A percentile compares a stretch with the other conserved stretches of the same genome.
Evolutionary conservation across 139 green algal species (phyloP).

Genomic region (Closterium sp.): DNA sequence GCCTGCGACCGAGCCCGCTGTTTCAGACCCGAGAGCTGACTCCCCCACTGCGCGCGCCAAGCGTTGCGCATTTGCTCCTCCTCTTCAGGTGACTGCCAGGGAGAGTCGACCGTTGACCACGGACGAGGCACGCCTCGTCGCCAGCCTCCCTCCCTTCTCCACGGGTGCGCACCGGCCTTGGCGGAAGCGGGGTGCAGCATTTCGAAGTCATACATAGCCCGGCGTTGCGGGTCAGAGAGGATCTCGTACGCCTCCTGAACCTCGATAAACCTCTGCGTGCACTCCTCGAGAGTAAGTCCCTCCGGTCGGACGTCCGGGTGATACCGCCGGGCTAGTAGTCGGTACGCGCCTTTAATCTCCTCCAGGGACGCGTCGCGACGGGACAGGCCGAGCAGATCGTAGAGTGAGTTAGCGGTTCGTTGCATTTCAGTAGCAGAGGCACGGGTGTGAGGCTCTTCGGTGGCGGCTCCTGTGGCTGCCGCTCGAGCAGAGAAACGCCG

Average conservation of each 20-base stretch:
- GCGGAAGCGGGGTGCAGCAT: conserved; percentile 22
- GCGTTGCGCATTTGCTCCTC: conserved; percentile 13
- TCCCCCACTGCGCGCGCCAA: conserved; percentile 2
- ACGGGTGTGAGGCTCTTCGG: neutral
- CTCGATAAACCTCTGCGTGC: conserved; percentile 44
- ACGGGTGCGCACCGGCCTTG: neutral
- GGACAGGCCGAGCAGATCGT: conserved; percentile 28
- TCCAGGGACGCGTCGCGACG: neutral
- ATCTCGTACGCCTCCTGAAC: conserved; percentile 47
- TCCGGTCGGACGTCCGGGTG: conserved; percentile 42
- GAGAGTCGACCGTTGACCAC: conserved; percentile 4
- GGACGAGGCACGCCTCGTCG: conserved; percentile 2
- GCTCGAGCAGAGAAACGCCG: neutral
- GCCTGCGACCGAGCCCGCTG: neutral
- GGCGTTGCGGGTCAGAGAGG: conserved; percentile 25
- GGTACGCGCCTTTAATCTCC: conserved; percentile 50
- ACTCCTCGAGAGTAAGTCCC: conserved; percentile 24
- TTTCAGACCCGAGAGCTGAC: neutral
- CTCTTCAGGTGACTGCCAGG: conserved; percentile 24
- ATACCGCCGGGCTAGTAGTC: conserved; percentile 30
- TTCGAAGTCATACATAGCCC: conserved; percentile 47
- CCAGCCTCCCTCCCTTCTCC: conserved; percentile 12
- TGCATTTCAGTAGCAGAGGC: neutral
- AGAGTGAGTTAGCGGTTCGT: conserved; percentile 5
- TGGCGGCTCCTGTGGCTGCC: neutral